Conservation (phyloP, 306 rosid genomes). For the Cicer pinnatifidum region DNA sequence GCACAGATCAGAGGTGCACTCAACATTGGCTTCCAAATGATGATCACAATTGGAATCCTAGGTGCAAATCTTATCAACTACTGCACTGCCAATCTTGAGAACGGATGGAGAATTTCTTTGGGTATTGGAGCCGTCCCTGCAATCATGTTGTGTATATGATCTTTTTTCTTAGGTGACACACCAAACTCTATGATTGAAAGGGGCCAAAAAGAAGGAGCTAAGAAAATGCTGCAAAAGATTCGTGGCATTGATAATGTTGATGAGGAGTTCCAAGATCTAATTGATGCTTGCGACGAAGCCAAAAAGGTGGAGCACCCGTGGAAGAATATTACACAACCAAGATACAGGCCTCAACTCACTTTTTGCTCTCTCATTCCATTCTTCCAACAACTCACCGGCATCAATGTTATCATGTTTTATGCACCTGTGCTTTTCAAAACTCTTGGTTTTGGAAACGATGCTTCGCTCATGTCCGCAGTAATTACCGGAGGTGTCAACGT, state of each 20-base stretch:
- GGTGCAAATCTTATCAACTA: constrained; percentile 11
- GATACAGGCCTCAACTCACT: constrained; percentile 5
- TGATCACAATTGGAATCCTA: background rate
- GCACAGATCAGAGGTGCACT: background rate
- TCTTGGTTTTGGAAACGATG: background rate
- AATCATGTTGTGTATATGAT: constrained; percentile 1
- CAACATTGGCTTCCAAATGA: constrained; percentile 1
- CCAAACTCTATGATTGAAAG: constrained; percentile 1
- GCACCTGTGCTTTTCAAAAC: constrained; percentile 11
- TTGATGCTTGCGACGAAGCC: background rate
- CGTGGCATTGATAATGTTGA: constrained; percentile 11
- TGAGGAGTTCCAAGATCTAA: background rate
- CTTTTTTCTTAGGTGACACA: constrained; percentile 8
- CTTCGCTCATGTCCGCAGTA: background rate
- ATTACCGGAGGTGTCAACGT: background rate
- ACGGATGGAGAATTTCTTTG: background rate
- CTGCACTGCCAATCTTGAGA: background rate
- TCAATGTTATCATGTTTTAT: constrained; percentile 8
- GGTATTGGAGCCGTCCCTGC: background rate
- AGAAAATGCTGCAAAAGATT: background rate
- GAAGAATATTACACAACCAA: background rate
- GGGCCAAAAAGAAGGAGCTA: background rate
- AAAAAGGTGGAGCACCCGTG: constrained; percentile 8
- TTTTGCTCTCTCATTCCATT: background rate
- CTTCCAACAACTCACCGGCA: background rate